Evolutionary conservation across 1,284 basidiomycete genomes (phyloP), one percentile per base, ranked within the genome.

Genomic region (Tilletia indica): DNA sequence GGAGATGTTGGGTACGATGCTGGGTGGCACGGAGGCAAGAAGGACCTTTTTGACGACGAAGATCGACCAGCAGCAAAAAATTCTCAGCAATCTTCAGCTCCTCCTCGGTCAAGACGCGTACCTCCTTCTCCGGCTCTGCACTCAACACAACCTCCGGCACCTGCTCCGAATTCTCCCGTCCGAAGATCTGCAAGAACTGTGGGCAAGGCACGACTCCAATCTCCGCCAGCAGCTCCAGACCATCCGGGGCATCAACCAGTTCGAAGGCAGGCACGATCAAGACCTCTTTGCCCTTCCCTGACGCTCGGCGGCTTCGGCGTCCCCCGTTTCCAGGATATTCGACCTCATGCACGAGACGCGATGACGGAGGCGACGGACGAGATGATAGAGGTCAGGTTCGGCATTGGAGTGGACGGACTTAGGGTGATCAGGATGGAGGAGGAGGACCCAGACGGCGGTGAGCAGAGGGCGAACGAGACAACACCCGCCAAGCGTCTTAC

Each of bases 111-210:
- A 61, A 34, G 56, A 61, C 21, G n/a, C n/a, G 56, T 21, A 11
- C 11, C 56, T 61, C 11, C 21, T 61, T 9, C 31, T 61, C n/a
- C n/a, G n/a, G n/a, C n/a, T n/a, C n/a, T n/a, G n/a, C n/a, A n/a
- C n/a, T n/a, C n/a, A n/a, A n/a, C 56, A 61, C 56, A 61, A 61
- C 56, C 56, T 61, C 21, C 56, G 56, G 9, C 56, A 61, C 56
- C 56, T 61, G 12, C 56, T 61, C 12, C 56, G 56, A 9, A 11
- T 9, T 21, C 12, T 61, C 11, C 56, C 11, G 12, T 11, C 56
- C 12, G 56, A 61, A 9, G 56, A 61, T 61, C 56, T 61, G 9
- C n/a, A 9, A 9, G 56, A 61, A 9, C 11, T 12, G 21, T 34
- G 19, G 56, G 12, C 11, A 9, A 9, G 31, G 12, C 19, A 11